Percentiles rank a stretch among this genome's conserved stretches.
phyloP scores from a whole-genome alignment of 305 asterid genomes.

The Coffea humblotiana region DNA sequence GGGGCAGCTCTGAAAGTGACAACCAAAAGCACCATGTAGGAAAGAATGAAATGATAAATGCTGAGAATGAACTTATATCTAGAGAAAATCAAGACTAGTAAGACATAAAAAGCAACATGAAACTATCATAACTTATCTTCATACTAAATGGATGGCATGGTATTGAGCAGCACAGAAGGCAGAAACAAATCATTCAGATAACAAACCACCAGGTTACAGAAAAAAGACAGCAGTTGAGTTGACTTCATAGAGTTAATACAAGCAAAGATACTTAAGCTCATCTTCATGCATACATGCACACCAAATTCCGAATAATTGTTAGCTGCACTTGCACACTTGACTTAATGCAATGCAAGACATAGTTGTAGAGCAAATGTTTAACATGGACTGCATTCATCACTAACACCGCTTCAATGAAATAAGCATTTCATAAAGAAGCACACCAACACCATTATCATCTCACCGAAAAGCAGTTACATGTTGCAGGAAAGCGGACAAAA shows the following conservation, averaged over 20 bases:
- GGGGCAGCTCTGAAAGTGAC: neutral
- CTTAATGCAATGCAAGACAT: neutral
- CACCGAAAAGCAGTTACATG: neutral
- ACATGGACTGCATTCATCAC: neutral
- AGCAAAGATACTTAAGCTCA: neutral
- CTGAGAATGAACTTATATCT: neutral
- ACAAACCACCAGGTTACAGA: neutral
- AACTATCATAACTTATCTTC: neutral
- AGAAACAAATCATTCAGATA: neutral
- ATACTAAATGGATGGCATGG: neutral
- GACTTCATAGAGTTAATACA: neutral
- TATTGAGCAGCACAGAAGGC: neutral
- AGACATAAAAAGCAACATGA: neutral
- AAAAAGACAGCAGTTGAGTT: neutral
- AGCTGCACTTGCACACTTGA: too few relatives aligned
- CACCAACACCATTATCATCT: neutral
- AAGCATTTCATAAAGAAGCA: neutral
- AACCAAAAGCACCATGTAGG: neutral
- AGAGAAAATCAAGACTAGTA: neutral
- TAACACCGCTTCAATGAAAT: neutral
- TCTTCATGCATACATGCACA: too few relatives aligned
- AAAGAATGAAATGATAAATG: neutral
- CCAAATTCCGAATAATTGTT: neutral
- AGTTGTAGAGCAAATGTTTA: neutral
- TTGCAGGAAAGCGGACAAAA: neutral